Evolutionary conservation across 139 green algal genomes (phyloP).

Genomic region (Coelastrella sp.): DNA sequence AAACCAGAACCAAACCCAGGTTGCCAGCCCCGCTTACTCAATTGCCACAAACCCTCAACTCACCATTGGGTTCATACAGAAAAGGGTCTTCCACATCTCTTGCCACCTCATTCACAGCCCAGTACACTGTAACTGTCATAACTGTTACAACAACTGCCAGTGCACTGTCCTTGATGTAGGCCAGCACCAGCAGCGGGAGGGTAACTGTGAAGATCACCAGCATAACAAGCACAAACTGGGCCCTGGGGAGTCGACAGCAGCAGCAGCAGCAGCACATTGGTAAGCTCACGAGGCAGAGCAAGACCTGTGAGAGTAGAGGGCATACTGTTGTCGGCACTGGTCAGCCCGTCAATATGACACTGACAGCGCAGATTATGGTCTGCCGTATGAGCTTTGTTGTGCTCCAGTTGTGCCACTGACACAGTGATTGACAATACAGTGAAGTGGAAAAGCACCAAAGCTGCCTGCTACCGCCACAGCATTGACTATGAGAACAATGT

Average conservation of each 20-base stretch:
- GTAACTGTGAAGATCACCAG: conserved; percentile 52
- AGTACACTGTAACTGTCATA: conserved; percentile 56
- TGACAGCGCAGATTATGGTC: too few relatives aligned
- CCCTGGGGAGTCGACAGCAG: conserved; percentile 34
- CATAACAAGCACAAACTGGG: conserved; percentile 53
- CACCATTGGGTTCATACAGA: conserved; percentile 63
- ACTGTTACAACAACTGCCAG: conserved; percentile 49
- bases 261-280: neutral
- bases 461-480: too few relatives aligned
- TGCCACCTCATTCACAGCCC: conserved; percentile 68
- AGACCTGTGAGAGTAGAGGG: too few relatives aligned
- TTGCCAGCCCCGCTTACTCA: too few relatives aligned
- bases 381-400: too few relatives aligned
- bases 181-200: conserved; percentile 30
- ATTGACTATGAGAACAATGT: too few relatives aligned
- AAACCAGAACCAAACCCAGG: too few relatives aligned
- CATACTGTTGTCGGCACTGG: too few relatives aligned
- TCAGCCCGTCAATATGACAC: too few relatives aligned
- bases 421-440: too few relatives aligned
- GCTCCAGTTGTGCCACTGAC: too few relatives aligned
- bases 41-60: neutral
- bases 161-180: conserved; percentile 26
- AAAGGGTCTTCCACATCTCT: conserved; percentile 74
- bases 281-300: neutral
- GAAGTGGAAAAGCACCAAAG: too few relatives aligned